Evolutionary conservation across 345 rosid genomes (phyloP).

Genomic region (Gossypium ekmanianum): DNA sequence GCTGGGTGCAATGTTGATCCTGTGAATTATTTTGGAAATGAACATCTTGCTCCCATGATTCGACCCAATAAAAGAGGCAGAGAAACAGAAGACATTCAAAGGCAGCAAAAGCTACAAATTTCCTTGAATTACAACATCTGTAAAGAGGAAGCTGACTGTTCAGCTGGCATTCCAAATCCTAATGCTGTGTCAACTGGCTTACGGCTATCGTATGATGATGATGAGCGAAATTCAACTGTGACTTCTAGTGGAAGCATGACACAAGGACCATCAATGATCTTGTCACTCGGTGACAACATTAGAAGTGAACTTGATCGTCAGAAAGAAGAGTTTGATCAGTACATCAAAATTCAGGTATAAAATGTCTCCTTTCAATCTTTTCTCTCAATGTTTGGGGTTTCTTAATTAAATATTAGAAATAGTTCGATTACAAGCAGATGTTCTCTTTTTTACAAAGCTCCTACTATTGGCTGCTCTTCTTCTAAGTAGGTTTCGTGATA

Average conservation of each 20-base stretch:
- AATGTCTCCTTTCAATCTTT: background rate
- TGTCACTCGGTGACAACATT: conserved; percentile 56
- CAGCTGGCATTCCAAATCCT: conserved; percentile 48
- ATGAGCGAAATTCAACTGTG: conserved; percentile 74
- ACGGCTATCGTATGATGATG: conserved; percentile 73
- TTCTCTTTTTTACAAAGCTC: background rate
- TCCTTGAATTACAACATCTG: conserved; percentile 51
- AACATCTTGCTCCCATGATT: conserved; percentile 47
- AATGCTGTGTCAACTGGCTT: conserved; percentile 78
- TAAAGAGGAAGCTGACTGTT: conserved; percentile 53
- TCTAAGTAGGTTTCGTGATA: background rate
- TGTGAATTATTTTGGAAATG: conserved; percentile 64
- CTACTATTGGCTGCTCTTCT: background rate
- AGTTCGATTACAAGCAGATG: background rate
- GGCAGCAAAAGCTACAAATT: conserved; percentile 66
- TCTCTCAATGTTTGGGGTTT: background rate
- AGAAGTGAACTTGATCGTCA: conserved; percentile 59
- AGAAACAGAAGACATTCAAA: conserved; percentile 49
- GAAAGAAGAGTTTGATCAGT: conserved; percentile 67
- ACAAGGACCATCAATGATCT: conserved; percentile 44
- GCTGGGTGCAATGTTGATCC: conserved; percentile 58
- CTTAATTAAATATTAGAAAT: background rate
- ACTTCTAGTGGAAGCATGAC: conserved; percentile 69
- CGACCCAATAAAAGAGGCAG: conserved; percentile 45
- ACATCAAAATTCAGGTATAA: conserved; percentile 63